Conservation (phyloP, 148 eudicot genomes). For the Spergularia bocconei region DNA sequence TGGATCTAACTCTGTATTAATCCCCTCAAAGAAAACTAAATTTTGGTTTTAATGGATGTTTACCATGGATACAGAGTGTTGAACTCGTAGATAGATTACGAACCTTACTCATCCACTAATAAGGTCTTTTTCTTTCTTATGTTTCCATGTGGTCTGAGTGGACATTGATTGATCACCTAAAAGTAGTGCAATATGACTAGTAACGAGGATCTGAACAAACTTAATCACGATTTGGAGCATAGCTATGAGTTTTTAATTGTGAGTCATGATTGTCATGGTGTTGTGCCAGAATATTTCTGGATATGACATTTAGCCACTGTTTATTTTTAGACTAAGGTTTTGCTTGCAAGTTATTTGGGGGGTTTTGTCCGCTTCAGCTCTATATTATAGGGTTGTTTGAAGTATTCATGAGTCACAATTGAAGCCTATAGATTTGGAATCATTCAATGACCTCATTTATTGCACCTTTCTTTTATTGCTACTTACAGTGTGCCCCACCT, state of each 20-base stretch:
- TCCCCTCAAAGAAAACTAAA: no score
- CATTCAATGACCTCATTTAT: neutral
- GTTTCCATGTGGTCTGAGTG: neutral
- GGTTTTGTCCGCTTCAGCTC: neutral
- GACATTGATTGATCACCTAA: neutral
- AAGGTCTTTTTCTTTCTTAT: no score
- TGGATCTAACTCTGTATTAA: no score
- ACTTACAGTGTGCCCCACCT: slow-evolving; percentile 5
- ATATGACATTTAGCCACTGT: neutral
- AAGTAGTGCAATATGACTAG: neutral
- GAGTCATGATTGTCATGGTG: neutral
- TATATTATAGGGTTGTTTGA: neutral
- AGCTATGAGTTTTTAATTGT: neutral
- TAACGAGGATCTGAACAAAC: neutral
- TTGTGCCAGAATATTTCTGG: neutral
- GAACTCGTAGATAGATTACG: no score
- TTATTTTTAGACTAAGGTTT: neutral
- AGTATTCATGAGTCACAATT: neutral
- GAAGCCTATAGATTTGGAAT: neutral
- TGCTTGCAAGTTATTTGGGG: no score
- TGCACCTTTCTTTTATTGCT: neutral
- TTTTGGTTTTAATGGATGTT: no score
- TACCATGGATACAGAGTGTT: no score
- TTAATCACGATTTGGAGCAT: neutral
- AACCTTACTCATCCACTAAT: no score